A percentile compares a stretch with the other conserved stretches of the same genome.
These are phyloP conservation scores for Puccinellia tenuiflora DNA, from an alignment of 176 grass and related monocot genomes.

Conservation along the genomic window DNA sequence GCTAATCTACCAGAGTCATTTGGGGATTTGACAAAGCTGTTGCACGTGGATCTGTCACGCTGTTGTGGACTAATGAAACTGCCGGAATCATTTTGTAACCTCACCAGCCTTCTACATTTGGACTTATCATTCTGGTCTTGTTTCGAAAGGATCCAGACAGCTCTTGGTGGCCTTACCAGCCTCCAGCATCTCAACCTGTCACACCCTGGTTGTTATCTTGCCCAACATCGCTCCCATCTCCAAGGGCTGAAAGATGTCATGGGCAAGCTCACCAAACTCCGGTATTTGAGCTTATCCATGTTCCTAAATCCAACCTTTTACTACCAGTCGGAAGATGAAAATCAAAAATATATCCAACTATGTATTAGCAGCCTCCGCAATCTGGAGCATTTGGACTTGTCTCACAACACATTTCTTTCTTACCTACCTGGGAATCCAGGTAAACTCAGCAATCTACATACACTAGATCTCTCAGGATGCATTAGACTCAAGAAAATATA, in stretches of 20 bases:
- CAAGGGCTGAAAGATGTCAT: neutral
- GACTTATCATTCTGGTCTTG: neutral
- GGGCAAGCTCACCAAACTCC: neutral
- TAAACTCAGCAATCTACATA: neutral
- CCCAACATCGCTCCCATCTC: neutral
- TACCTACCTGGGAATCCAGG: neutral
- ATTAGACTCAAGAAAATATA: neutral
- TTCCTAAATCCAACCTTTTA: neutral
- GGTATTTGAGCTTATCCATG: neutral
- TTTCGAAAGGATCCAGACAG: neutral
- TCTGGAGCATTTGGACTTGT: neutral
- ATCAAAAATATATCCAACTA: neutral
- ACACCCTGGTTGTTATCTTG: neutral
- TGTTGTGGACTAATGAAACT: neutral
- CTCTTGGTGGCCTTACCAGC: neutral
- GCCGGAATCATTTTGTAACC: neutral
- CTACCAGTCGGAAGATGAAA: neutral
- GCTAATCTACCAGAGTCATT: neutral
- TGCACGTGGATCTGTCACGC: neutral
- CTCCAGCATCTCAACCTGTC: neutral
- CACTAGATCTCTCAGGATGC: neutral
- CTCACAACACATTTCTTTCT: neutral
- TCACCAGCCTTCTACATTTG: neutral
- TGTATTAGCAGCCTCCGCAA: neutral
- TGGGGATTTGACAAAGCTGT: neutral